phyloP scores from a whole-genome alignment of 805 yeast genomes.

The Suhomyces canberraensis region DNA sequence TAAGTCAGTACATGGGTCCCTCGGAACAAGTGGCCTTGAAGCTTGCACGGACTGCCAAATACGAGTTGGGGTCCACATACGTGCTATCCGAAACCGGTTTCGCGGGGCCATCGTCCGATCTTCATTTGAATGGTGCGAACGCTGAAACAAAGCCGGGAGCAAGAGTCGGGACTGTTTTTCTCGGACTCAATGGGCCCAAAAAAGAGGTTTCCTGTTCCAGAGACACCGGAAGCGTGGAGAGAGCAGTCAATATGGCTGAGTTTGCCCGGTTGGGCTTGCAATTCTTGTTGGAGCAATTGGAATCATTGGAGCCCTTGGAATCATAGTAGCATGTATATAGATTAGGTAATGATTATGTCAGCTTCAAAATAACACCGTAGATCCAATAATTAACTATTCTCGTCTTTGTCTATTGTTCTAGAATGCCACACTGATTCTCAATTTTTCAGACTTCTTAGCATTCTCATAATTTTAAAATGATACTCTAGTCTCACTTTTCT shows the following conservation, averaged over 20 bases:
- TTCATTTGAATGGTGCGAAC: constrained; percentile 31
- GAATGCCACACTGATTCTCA: too few species aligned
- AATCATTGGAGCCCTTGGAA: not conserved
- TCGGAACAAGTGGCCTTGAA: constrained; percentile 69
- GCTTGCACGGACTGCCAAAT: constrained; percentile 72
- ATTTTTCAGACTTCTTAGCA: too few species aligned
- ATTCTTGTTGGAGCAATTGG: constrained; percentile 52
- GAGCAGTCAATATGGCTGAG: constrained; percentile 69
- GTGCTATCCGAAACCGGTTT: constrained; percentile 84
- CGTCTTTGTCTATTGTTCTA: too few species aligned
- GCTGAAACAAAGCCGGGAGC: constrained; percentile 18
- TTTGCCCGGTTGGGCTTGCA: constrained; percentile 69
- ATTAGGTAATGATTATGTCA: too few species aligned
- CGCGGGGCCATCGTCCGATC: constrained; percentile 67
- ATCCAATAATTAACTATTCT: not conserved
- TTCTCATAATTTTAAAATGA: too few species aligned
- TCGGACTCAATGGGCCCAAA: constrained; percentile 67
- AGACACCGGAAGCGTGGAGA: constrained; percentile 46
- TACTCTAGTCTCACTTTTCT: too few species aligned
- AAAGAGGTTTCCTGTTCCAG: constrained; percentile 48
- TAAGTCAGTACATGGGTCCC: constrained; percentile 75
- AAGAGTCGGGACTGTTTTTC: constrained; percentile 63
- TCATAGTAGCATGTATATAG: too few species aligned
- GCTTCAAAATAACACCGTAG: too few species aligned
- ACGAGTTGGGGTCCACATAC: constrained; percentile 80